A percentile compares a stretch with the other conserved stretches of the same genome.
Conservation (phyloP, 2,329 filamentous ascomycete species). For the Ophiocordyceps sinensis region DNA sequence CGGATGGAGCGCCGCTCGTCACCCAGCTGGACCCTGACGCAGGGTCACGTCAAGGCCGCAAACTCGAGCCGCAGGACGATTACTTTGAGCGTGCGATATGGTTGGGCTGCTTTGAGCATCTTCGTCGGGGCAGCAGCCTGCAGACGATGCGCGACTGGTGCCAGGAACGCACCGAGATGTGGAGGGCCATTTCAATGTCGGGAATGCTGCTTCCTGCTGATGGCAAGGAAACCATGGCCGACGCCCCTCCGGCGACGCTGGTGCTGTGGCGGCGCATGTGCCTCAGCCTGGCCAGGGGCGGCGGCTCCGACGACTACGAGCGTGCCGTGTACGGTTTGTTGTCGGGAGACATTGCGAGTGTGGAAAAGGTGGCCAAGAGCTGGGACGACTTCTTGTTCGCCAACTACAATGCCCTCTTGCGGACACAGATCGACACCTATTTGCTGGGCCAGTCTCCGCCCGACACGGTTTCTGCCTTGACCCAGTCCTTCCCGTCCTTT, state of each 20-base stretch:
- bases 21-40: constrained; percentile 91
- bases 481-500: constrained; percentile 46
- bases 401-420: constrained; percentile 73
- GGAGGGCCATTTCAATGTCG: constrained; percentile 74
- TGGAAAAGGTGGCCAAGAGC: constrained; percentile 58
- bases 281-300: constrained; percentile 54
- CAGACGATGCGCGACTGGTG: constrained; percentile 74
- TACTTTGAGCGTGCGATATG: constrained; percentile 84
- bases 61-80: constrained; percentile 68
- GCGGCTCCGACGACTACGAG: constrained; percentile 62
- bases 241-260: constrained; percentile 27
- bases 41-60: constrained; percentile 60
- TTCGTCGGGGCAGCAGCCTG: constrained; percentile 68
- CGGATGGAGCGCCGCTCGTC: constrained; percentile 51
- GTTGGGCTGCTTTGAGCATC: constrained; percentile 86
- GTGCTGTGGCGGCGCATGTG: constrained; percentile 69
- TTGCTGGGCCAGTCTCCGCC: constrained; percentile 40
- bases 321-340: constrained; percentile 81
- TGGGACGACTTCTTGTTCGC: constrained; percentile 85
- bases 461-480: constrained; percentile 35
- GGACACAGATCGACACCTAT: constrained; percentile 66
- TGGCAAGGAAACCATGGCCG: constrained; percentile 23
- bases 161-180: constrained; percentile 69
- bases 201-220: constrained; percentile 46
- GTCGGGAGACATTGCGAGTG: constrained; percentile 68